Evolutionary conservation across 169 alveolate species (phyloP).

Genomic region (Plasmodium gaboni): DNA sequence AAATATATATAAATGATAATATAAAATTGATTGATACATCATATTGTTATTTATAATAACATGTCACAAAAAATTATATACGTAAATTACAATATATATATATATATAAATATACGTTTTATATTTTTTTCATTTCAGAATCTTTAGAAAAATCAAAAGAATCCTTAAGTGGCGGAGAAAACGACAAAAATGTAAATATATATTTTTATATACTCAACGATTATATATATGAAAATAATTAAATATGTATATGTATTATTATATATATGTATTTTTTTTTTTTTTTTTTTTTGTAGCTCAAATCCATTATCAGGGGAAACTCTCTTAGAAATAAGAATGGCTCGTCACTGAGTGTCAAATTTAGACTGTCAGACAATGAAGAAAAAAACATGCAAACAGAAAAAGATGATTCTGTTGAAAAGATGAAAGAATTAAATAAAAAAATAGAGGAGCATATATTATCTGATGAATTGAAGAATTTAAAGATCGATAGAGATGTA

Average conservation of each 20-base stretch:
- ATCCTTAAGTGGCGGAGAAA: slow-evolving; percentile 43
- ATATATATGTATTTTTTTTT: slow-evolving; percentile 1
- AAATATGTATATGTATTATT: too few relatives aligned
- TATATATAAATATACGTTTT: not conserved
- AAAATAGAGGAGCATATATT: slow-evolving; percentile 61
- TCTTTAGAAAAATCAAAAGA: slow-evolving; percentile 67
- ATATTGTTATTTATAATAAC: too few relatives aligned
- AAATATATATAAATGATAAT: not conserved
- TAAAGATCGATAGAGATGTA: slow-evolving; percentile 44
- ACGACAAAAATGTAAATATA: slow-evolving; percentile 59
- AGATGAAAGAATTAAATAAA: slow-evolving; percentile 40
- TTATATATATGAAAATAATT: too few relatives aligned
- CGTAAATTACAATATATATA: not conserved
- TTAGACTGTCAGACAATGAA: slow-evolving; percentile 30
- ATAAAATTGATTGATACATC: not conserved
- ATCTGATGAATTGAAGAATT: slow-evolving; percentile 64
- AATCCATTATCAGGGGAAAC: slow-evolving; percentile 70
- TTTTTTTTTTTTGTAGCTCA: slow-evolving; percentile 16
- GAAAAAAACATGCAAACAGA: not conserved
- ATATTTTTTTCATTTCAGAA: slow-evolving; percentile 16
- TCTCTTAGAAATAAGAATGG: slow-evolving; percentile 66
- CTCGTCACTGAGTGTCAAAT: slow-evolving; percentile 62
- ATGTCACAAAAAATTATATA: not conserved
- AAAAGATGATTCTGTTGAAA: slow-evolving; percentile 16
- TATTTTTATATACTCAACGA: not conserved